phyloP scores from a whole-genome alignment of 139 green algal species.

The Nannochloris sp. region DNA sequence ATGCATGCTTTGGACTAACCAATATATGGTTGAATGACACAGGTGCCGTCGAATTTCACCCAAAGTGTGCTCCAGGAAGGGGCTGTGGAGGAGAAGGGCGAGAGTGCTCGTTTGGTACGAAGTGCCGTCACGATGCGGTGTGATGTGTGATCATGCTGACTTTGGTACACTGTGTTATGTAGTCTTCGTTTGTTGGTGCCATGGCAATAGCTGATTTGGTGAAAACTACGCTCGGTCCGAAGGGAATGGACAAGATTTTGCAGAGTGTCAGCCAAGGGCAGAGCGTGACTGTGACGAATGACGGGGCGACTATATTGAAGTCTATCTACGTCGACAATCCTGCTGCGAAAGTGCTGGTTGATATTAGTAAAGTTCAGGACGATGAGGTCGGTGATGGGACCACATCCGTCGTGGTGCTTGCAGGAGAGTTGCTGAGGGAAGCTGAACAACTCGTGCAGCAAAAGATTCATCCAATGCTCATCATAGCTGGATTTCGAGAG shows the following conservation, averaged over 20 bases:
- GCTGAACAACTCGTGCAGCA: slow-evolving; percentile 88
- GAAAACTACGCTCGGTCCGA: slow-evolving; percentile 95
- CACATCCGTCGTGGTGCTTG: slow-evolving; percentile 94
- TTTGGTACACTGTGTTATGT: slow-evolving; percentile 7
- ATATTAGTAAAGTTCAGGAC: slow-evolving; percentile 94
- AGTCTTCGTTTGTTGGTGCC: slow-evolving; percentile 91
- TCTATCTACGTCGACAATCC: slow-evolving; percentile 95
- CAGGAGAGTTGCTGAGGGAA: slow-evolving; percentile 91
- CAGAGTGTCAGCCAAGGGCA: slow-evolving; percentile 79
- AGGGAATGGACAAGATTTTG: slow-evolving; percentile 99
- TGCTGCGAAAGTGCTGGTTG: slow-evolving; percentile 90
- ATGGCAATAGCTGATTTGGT: slow-evolving; percentile 97
- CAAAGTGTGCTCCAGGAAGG: slow-evolving; percentile 51
- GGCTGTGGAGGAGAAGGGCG: slow-evolving; percentile 85
- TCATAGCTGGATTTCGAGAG: slow-evolving; percentile 89
- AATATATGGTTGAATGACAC: neutral
- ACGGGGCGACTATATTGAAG: slow-evolving; percentile 98
- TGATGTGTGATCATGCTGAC: neutral
- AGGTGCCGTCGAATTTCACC: slow-evolving; percentile 33
- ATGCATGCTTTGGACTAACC: no score
- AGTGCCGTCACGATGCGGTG: neutral
- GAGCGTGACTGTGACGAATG: slow-evolving; percentile 93
- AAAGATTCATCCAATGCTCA: slow-evolving; percentile 97
- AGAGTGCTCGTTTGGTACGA: slow-evolving; percentile 84
- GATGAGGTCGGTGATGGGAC: slow-evolving; percentile 98